phyloP scores from a whole-genome alignment of 768 basidiomycete species.

The Leccinum subtestaceum region DNA sequence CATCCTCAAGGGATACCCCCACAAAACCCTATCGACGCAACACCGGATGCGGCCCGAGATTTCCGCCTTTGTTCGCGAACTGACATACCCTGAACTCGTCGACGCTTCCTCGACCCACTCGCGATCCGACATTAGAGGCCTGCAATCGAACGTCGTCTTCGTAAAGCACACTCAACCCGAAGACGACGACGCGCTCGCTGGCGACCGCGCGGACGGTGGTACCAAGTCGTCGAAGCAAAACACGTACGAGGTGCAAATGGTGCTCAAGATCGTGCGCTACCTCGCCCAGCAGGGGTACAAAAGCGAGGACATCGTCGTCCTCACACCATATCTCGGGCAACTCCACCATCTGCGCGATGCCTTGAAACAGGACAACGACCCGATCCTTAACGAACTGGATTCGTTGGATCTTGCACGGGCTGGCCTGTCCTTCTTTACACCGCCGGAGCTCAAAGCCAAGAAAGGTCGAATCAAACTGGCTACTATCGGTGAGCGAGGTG shows the following conservation, averaged over 20 bases:
- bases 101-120: constrained; percentile 50
- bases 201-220: constrained; percentile 44
- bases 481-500: constrained; percentile 52
- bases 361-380: constrained; percentile 47
- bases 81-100: constrained; percentile 64
- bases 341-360: constrained; percentile 45
- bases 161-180: constrained; percentile 58
- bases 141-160: constrained; percentile 58
- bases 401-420: constrained; percentile 54
- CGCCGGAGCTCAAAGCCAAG: constrained; percentile 39
- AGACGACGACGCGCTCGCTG: constrained; percentile 35
- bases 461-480: constrained; percentile 48
- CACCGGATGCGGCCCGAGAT: constrained; percentile 78
- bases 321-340: constrained; percentile 71
- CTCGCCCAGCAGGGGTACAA: constrained; percentile 67
- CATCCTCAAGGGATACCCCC: constrained; percentile 58
- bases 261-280: constrained; percentile 63
- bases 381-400: constrained; percentile 61
- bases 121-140: constrained; percentile 51
- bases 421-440: constrained; percentile 39
- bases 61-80: constrained; percentile 53
- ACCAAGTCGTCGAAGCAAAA: constrained; percentile 60
- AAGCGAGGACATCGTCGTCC: constrained; percentile 57
- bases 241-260: constrained; percentile 56
- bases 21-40: constrained; percentile 51